A percentile compares a stretch with the other conserved stretches of the same genome.
phyloP scores from a whole-genome alignment of 1,139 yeast genomes.

The Chernovozyma aurita region DNA sequence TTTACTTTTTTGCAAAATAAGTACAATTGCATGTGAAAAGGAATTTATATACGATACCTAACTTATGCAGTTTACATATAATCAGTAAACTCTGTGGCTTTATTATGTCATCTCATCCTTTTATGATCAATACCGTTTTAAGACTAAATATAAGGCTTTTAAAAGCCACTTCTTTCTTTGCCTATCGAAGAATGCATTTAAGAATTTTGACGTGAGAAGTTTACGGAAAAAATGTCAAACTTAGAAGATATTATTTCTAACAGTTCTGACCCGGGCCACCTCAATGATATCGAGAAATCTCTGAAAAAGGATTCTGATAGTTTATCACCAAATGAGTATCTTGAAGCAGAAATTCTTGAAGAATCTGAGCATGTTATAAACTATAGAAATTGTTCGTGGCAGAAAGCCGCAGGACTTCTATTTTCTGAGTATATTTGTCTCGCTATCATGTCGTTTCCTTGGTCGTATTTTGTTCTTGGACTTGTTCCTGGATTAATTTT shows the following conservation, averaged over 20 bases:
- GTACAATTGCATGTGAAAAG: no score
- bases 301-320: not conserved
- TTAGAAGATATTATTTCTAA: not conserved
- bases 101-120: not conserved
- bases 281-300: not conserved
- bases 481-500: constrained; percentile 54
- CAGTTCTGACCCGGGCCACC: not conserved
- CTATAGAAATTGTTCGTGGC: constrained; percentile 54
- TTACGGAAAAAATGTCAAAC: not conserved
- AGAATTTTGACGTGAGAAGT: not conserved
- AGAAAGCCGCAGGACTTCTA: constrained; percentile 52
- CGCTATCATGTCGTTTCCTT: constrained; percentile 62
- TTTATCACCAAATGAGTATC: constrained; percentile 4
- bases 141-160: no score
- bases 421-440: constrained; percentile 59
- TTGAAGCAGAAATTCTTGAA: constrained; percentile 7
- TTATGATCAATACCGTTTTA: no score
- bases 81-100: not conserved
- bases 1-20: no score
- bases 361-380: constrained; percentile 34
- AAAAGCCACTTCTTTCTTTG: no score
- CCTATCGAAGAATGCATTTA: no score
- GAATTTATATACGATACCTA: no score
- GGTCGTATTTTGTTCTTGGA: constrained; percentile 60
- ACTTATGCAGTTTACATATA: no score